Conservation (phyloP, 228 moss, liverwort and hornwort genomes). For the Sphagnum magellanicum region DNA sequence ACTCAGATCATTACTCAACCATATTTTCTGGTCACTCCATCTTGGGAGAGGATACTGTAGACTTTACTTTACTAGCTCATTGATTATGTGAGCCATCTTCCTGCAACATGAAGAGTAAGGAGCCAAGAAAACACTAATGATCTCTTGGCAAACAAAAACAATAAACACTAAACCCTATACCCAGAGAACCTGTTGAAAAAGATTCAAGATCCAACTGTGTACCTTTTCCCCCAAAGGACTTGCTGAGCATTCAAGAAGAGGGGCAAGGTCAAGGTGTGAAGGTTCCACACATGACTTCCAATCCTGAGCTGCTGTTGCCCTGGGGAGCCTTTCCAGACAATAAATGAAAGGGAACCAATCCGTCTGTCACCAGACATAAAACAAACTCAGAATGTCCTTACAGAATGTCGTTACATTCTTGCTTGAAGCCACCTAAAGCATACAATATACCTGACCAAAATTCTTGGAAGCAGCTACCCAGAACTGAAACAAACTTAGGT, state of each 20-base stretch:
- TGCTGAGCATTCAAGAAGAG: constrained; percentile 51
- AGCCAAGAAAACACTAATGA: not conserved
- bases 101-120: too few species aligned
- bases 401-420: not conserved
- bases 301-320: constrained; percentile 44
- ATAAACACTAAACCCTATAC: not conserved
- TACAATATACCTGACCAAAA: not conserved
- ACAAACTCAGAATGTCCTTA: not conserved
- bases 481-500: too few species aligned
- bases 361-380: constrained; percentile 38
- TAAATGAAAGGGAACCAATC: constrained; percentile 87
- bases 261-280: constrained; percentile 59
- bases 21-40: too few species aligned
- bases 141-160: not conserved
- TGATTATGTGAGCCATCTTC: too few species aligned
- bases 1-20: too few species aligned
- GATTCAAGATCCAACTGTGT: not conserved
- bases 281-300: constrained; percentile 78
- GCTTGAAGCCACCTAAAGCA: not conserved
- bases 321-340: constrained; percentile 62
- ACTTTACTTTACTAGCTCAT: too few species aligned
- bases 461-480: not conserved
- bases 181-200: not conserved
- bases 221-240: constrained; percentile 82
- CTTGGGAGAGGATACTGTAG: too few species aligned